Conservation (phyloP, 345 rosid species). For the Acer campestre region DNA sequence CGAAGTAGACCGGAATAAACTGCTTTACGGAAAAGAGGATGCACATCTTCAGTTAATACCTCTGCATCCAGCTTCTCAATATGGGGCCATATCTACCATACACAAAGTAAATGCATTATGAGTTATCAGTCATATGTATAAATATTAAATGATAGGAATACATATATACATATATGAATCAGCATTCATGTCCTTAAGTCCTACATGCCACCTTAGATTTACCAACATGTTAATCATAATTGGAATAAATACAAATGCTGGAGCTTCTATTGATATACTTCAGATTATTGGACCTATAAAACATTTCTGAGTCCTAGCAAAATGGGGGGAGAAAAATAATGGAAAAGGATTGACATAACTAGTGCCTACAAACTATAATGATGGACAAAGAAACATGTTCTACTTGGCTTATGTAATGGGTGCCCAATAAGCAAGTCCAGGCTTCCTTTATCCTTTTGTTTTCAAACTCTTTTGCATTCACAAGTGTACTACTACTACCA, state of each 20-base stretch:
- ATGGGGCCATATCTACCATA: slow-evolving; percentile 77
- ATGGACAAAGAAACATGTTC: background rate
- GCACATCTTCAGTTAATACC: slow-evolving; percentile 61
- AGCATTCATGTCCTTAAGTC: background rate
- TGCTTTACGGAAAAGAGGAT: slow-evolving; percentile 77
- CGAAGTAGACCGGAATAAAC: slow-evolving; percentile 68
- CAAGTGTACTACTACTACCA: background rate
- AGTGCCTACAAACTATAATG: background rate
- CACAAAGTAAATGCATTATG: slow-evolving; percentile 17
- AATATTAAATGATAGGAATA: background rate
- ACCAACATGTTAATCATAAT: background rate
- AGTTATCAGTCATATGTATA: background rate
- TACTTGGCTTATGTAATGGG: background rate
- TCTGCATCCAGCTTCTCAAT: slow-evolving; percentile 76
- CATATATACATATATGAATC: background rate
- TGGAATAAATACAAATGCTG: background rate
- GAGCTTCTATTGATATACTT: background rate
- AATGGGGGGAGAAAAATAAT: background rate
- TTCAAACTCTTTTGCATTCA: background rate
- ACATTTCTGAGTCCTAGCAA: background rate
- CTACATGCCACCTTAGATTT: background rate
- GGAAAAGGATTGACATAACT: background rate
- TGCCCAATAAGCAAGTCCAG: background rate
- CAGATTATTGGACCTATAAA: background rate
- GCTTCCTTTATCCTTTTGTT: background rate